A percentile compares a stretch with the other conserved stretches of the same genome.
Conservation (phyloP, 2,329 filamentous ascomycete genomes). For the Penicillium sclerotiorum region DNA sequence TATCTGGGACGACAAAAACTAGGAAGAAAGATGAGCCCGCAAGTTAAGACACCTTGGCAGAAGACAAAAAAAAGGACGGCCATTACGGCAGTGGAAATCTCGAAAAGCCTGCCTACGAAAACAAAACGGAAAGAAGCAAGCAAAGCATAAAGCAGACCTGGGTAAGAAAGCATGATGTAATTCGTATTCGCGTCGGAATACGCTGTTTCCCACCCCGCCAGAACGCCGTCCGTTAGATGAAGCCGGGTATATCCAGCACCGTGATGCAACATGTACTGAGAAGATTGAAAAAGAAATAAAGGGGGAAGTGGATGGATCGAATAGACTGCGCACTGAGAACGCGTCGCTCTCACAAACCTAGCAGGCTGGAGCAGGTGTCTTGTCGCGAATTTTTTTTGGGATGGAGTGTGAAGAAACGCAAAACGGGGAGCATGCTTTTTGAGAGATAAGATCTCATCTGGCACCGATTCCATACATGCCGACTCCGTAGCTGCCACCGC, state of each 20-base stretch:
- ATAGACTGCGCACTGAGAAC: no score
- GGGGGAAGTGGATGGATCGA: no score
- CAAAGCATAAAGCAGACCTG: slow-evolving; percentile 13
- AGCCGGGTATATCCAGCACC: slow-evolving; percentile 55
- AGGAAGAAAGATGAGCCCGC: not conserved
- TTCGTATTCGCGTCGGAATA: slow-evolving; percentile 24
- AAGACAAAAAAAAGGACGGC: slow-evolving; percentile 15
- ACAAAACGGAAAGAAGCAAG: slow-evolving; percentile 6
- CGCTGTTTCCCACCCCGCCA: slow-evolving; percentile 27
- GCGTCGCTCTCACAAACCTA: no score
- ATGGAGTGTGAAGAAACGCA: slow-evolving; percentile 2
- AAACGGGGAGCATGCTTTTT: slow-evolving; percentile 14
- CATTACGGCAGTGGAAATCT: slow-evolving; percentile 26
- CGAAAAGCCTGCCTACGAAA: slow-evolving; percentile 6
- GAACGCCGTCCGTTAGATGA: slow-evolving; percentile 45
- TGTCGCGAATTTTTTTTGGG: slow-evolving; percentile 2
- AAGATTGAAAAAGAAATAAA: slow-evolving; percentile 23
- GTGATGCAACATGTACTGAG: slow-evolving; percentile 48
- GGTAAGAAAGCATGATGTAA: slow-evolving; percentile 17
- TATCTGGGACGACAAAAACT: slow-evolving; percentile 6
- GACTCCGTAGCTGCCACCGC: slow-evolving; percentile 46
- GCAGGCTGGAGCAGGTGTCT: no score
- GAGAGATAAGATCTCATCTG: slow-evolving; percentile 33
- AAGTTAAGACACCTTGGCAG: slow-evolving; percentile 6
- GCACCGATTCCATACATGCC: slow-evolving; percentile 50